Evolutionary conservation across 371 early-diverging fungal genomes (phyloP).

Genomic region (Phascolomyces articulosus): DNA sequence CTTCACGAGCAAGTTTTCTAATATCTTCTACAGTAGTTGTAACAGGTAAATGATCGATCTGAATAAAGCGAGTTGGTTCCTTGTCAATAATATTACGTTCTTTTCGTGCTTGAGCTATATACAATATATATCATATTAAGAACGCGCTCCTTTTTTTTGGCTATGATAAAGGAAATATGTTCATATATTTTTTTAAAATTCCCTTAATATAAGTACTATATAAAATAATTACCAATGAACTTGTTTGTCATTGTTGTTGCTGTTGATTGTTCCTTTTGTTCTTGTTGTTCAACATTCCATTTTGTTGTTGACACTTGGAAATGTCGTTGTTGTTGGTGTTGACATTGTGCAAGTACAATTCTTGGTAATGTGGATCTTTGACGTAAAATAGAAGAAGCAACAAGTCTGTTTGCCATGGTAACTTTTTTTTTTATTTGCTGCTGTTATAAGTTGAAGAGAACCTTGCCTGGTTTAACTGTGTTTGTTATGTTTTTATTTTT

Average conservation of each 20-base stretch:
- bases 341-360: background rate
- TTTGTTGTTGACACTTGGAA: conserved; percentile 8
- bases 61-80: conserved; percentile 37
- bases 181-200: no score
- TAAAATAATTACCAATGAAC: conserved; percentile 13
- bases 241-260: conserved; percentile 13
- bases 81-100: conserved; percentile 10
- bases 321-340: conserved; percentile 1
- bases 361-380: conserved; percentile 4
- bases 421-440: background rate
- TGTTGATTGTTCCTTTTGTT: background rate
- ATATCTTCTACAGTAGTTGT: conserved; percentile 49
- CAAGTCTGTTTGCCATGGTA: conserved; percentile 7
- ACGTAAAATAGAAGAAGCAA: conserved; percentile 7
- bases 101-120: conserved; percentile 16
- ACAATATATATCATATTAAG: background rate
- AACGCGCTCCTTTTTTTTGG: no score
- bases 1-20: conserved; percentile 46
- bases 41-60: conserved; percentile 34
- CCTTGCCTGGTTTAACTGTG: no score
- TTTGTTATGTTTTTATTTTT: background rate
- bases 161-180: no score
- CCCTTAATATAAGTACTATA: background rate
- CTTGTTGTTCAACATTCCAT: background rate
- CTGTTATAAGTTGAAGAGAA: no score